phyloP scores from a whole-genome alignment of 768 basidiomycete genomes.

The Kockovaella imperatae region DNA sequence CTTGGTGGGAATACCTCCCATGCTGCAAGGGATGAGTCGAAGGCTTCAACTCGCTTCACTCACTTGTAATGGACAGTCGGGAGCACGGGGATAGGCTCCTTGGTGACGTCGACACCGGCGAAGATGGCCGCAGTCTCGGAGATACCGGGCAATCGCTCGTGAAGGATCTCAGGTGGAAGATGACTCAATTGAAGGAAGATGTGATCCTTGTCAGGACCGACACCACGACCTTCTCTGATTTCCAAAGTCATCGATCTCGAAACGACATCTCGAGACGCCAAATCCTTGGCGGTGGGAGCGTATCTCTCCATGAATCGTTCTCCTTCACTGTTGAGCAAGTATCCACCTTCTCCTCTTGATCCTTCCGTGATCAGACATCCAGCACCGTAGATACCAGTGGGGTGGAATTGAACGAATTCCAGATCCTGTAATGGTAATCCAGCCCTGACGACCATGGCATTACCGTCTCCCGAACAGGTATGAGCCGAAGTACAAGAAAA shows the following conservation, averaged over 20 bases:
- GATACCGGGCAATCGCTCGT: constrained; percentile 95
- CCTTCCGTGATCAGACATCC: constrained; percentile 99
- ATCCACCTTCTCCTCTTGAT: constrained; percentile 98
- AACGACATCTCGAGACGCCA: constrained; percentile 98
- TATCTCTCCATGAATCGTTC: constrained; percentile 99
- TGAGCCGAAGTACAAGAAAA: constrained; percentile 97
- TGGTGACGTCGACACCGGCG: constrained; percentile 97
- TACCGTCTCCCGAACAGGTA: constrained; percentile 97
- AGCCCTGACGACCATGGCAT: constrained; percentile 95
- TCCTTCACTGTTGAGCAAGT: constrained; percentile 94
- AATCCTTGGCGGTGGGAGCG: constrained; percentile 97
- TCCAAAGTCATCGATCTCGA: constrained; percentile 99
- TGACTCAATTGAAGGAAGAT: constrained; percentile 94
- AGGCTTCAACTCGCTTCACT: constrained; percentile 41
- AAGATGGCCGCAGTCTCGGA: constrained; percentile 99
- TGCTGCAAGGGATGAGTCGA: constrained; percentile 42
- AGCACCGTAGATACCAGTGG: constrained; percentile 98
- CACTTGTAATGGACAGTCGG: constrained; percentile 99
- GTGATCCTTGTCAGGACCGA: constrained; percentile 97
- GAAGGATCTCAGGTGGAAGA: constrained; percentile 87
- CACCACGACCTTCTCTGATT: constrained; percentile 96
- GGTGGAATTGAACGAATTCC: constrained; percentile 99
- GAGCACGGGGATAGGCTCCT: constrained; percentile 96
- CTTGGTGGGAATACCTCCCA: constrained; percentile 98
- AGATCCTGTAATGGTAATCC: constrained; percentile 93